Percentiles rank a stretch among this genome's conserved stretches.
These are phyloP conservation scores for Periconia sp. DNA, from an alignment of 2,329 filamentous ascomycete species.

Conservation along the genomic window DNA sequence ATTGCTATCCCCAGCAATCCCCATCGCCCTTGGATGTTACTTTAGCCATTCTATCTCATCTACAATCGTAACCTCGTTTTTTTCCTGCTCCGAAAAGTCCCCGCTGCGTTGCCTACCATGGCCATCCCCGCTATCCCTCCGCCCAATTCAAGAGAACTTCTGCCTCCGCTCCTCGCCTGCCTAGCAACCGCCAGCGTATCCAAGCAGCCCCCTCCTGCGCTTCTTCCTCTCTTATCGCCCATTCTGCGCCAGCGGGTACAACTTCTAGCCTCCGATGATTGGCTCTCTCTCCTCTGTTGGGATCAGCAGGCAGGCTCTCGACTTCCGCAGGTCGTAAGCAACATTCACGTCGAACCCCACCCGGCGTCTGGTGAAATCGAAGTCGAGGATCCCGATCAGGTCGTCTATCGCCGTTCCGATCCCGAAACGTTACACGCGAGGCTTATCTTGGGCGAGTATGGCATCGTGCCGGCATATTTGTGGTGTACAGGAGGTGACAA, in stretches of 20 bases:
- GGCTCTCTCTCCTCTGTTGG: constrained; percentile 74
- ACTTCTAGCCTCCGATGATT: constrained; percentile 66
- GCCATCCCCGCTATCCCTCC: constrained; percentile 52
- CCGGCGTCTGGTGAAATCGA: constrained; percentile 80
- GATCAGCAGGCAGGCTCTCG: constrained; percentile 59
- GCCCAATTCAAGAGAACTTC: constrained; percentile 58
- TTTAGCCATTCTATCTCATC: neutral
- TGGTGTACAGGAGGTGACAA: constrained; percentile 69
- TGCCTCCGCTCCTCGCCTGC: constrained; percentile 65
- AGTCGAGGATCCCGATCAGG: constrained; percentile 65
- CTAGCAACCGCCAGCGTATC: constrained; percentile 63
- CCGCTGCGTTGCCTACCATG: constrained; percentile 18
- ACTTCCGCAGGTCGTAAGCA: constrained; percentile 63
- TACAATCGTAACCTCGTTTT: neutral
- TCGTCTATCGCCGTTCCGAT: constrained; percentile 70
- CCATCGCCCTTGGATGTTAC: neutral
- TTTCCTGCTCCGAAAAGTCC: neutral
- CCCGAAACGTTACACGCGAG: constrained; percentile 73
- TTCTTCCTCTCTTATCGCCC: constrained; percentile 63
- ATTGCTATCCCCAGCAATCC: neutral
- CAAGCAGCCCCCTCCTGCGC: constrained; percentile 59
- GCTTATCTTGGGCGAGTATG: constrained; percentile 62
- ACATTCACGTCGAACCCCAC: constrained; percentile 72
- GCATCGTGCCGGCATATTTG: constrained; percentile 65
- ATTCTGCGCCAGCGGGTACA: constrained; percentile 64